Evolutionary conservation across 2,329 filamentous ascomycete species (phyloP).

Genomic region (Venturia oleaginea): DNA sequence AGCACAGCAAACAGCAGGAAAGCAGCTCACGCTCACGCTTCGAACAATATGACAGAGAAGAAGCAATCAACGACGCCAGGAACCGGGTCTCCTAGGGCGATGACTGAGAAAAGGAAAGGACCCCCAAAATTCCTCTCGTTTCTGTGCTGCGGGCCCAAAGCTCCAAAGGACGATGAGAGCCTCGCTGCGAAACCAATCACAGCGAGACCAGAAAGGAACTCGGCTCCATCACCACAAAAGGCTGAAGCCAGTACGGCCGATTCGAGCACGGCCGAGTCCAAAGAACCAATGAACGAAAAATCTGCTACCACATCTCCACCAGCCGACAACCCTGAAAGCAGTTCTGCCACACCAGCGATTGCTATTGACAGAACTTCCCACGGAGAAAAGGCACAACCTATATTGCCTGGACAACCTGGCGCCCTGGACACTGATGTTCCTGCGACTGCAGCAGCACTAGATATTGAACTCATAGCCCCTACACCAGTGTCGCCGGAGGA

Average conservation of each 20-base stretch:
- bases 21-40: conserved; percentile 24
- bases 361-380: background rate
- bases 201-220: conserved; percentile 41
- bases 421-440: conserved; percentile 22
- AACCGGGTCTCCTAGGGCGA: conserved; percentile 13
- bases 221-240: conserved; percentile 24
- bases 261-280: conserved; percentile 36
- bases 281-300: conserved; percentile 26
- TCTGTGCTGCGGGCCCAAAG: conserved; percentile 17
- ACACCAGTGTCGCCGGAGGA: conserved; percentile 35
- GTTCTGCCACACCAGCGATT: background rate
- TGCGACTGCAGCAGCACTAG: conserved; percentile 21
- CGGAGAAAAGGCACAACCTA: conserved; percentile 17
- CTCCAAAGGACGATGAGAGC: conserved; percentile 45
- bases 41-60: conserved; percentile 24
- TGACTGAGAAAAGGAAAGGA: conserved; percentile 30
- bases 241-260: conserved; percentile 32
- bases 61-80: conserved; percentile 27
- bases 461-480: conserved; percentile 36
- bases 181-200: conserved; percentile 42
- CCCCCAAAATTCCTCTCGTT: conserved; percentile 14
- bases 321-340: conserved; percentile 6
- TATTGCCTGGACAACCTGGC: conserved; percentile 23
- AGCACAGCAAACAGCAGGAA: conserved; percentile 35
- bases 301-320: conserved; percentile 8